A percentile compares a stretch with the other conserved stretches of the same genome.
Conservation (phyloP, 2,329 filamentous ascomycete genomes). For the Hypoxylon sp. region DNA sequence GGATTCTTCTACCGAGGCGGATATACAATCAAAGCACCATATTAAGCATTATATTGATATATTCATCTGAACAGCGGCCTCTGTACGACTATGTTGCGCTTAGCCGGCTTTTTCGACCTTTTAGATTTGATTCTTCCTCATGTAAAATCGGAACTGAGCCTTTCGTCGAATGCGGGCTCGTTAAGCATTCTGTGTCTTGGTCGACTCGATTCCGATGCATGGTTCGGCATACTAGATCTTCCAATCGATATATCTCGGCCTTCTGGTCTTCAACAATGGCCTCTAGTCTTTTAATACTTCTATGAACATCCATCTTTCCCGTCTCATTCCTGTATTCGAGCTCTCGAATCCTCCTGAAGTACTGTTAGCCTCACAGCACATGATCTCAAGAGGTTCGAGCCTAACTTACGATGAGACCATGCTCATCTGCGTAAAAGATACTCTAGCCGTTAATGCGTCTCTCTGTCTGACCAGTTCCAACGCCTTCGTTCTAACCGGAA, state of each 20-base stretch:
- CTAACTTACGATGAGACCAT: slow-evolving; percentile 61
- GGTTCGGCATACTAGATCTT: slow-evolving; percentile 50
- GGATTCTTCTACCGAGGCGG: slow-evolving; percentile 66
- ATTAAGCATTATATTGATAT: slow-evolving; percentile 24
- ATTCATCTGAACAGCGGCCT: slow-evolving; percentile 10
- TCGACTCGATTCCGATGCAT: slow-evolving; percentile 46
- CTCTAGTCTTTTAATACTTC: slow-evolving; percentile 50
- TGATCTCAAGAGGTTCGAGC: background rate
- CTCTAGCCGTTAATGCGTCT: slow-evolving; percentile 61
- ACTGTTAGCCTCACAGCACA: slow-evolving; percentile 13
- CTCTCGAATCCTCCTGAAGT: slow-evolving; percentile 54
- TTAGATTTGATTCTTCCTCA: slow-evolving; percentile 15
- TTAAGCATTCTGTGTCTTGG: slow-evolving; percentile 24
- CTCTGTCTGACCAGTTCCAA: slow-evolving; percentile 63
- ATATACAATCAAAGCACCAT: slow-evolving; percentile 61
- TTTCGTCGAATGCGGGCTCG: slow-evolving; percentile 26
- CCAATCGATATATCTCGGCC: slow-evolving; percentile 51
- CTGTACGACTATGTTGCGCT: slow-evolving; percentile 22
- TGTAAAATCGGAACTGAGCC: slow-evolving; percentile 30
- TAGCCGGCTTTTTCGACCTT: slow-evolving; percentile 21
- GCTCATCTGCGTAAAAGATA: slow-evolving; percentile 65
- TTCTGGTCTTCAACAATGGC: slow-evolving; percentile 49
- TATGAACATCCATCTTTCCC: slow-evolving; percentile 53
- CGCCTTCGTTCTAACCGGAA: slow-evolving; percentile 61
- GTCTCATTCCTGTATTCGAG: slow-evolving; percentile 55